Evolutionary conservation across 129 eudicot species (phyloP).

Genomic region (Artemisia argyi): DNA sequence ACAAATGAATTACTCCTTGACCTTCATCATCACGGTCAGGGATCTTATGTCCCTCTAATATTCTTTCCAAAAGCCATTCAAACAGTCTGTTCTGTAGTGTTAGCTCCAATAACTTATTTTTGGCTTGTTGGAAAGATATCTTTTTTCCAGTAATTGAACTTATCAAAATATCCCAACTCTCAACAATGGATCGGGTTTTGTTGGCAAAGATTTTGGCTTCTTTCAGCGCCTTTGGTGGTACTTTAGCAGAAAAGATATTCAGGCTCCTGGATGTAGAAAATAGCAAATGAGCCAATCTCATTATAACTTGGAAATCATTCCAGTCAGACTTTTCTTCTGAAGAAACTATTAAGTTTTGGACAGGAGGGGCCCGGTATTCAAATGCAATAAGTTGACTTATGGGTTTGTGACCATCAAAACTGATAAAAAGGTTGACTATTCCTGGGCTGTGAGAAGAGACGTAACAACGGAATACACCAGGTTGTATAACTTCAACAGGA

Average conservation of each 20-base stretch:
- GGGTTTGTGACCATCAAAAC: constrained; percentile 72
- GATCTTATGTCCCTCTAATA: constrained; percentile 54
- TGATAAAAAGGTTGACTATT: constrained; percentile 64
- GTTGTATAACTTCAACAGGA: constrained; percentile 65
- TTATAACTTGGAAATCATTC: no score
- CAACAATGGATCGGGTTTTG: constrained; percentile 54
- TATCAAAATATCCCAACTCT: constrained; percentile 58
- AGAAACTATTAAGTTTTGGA: no score
- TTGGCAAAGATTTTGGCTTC: constrained; percentile 71
- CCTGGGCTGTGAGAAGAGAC: constrained; percentile 70
- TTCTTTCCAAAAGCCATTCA: constrained; percentile 90
- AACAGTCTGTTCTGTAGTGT: constrained; percentile 63
- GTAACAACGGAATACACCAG: constrained; percentile 80
- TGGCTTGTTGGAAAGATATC: constrained; percentile 56
- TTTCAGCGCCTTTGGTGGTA: constrained; percentile 46
- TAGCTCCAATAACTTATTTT: constrained; percentile 67
- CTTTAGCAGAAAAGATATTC: constrained; percentile 47
- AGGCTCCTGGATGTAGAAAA: constrained; percentile 23
- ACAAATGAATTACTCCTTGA: constrained; percentile 93
- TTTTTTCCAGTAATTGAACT: constrained; percentile 44
- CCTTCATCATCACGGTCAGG: constrained; percentile 75
- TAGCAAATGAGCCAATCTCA: no score
- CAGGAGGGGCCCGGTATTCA: no score
- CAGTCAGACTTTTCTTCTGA: no score
- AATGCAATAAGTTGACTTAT: constrained; percentile 64